Percentiles rank a stretch among this genome's conserved stretches.
Evolutionary conservation across 805 yeast species (phyloP).

Genomic region (Debaryomyces hansenii): DNA sequence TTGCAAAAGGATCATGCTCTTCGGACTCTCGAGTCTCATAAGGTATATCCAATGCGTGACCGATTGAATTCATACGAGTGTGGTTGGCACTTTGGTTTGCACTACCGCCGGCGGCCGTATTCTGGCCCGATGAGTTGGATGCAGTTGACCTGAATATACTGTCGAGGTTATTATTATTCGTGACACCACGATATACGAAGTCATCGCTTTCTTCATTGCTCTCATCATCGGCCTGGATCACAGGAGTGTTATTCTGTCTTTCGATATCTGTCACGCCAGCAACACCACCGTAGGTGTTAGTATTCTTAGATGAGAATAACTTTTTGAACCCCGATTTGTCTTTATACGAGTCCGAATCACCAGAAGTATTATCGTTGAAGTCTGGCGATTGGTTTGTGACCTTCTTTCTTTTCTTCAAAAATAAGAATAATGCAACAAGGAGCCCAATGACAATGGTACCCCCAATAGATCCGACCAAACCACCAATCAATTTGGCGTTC

Average conservation of each 20-base stretch:
- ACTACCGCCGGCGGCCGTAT: conserved; percentile 13
- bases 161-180: conserved; percentile 42
- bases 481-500: conserved; percentile 42
- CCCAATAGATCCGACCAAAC: conserved; percentile 48
- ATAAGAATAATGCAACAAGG: conserved; percentile 34
- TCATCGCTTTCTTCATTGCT: conserved; percentile 23
- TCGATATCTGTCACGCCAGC: conserved; percentile 23
- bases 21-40: conserved; percentile 14
- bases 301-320: conserved; percentile 27
- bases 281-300: conserved; percentile 12
- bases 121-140: conserved; percentile 9
- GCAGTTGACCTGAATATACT: conserved; percentile 31
- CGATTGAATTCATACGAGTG: conserved; percentile 27
- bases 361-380: conserved; percentile 33
- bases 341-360: conserved; percentile 10
- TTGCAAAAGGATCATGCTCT: background rate
- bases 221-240: conserved; percentile 6
- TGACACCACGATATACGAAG: conserved; percentile 44
- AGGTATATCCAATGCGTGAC: conserved; percentile 20
- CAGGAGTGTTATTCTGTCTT: conserved; percentile 17
- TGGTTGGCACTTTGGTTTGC: conserved; percentile 16
- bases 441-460: conserved; percentile 43
- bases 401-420: conserved; percentile 26
- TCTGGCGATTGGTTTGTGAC: conserved; percentile 45
- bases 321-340: conserved; percentile 26